Percentiles rank a stretch among this genome's conserved stretches.
Evolutionary conservation across 2,329 filamentous ascomycete species (phyloP).

Genomic region (Epichloe gansuensis): DNA sequence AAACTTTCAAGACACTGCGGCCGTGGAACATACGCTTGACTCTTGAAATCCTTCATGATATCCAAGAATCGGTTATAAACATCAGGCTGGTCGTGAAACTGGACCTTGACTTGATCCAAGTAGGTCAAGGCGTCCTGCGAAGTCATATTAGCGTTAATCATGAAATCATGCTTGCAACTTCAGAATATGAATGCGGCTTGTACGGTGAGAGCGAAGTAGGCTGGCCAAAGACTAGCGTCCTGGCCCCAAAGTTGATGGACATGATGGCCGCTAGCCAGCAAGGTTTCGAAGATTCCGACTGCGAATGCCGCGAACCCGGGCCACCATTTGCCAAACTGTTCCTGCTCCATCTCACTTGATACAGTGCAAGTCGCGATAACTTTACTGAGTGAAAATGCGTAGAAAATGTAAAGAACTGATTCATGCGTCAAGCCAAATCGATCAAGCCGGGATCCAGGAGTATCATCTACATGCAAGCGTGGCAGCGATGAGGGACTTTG

Average conservation of each 20-base stretch:
- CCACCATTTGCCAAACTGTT: no score
- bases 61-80: conserved; percentile 96
- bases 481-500: not conserved
- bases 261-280: no score
- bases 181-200: no score
- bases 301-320: no score
- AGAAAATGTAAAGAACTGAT: not conserved
- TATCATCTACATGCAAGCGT: not conserved
- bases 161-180: not conserved
- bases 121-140: conserved; percentile 70
- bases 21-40: conserved; percentile 60
- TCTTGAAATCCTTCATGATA: conserved; percentile 99
- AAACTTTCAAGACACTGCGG: not conserved
- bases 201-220: no score
- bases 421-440: not conserved
- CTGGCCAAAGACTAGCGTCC: no score
- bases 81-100: conserved; percentile 92
- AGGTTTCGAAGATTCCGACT: no score
- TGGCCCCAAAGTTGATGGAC: no score
- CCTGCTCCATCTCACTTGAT: not conserved
- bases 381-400: not conserved
- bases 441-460: not conserved
- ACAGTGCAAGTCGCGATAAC: not conserved
- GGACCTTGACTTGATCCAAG: conserved; percentile 94
- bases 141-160: not conserved